Conservation (phyloP, 2,329 filamentous ascomycete genomes). For the Ceratocystis albifundus region DNA sequence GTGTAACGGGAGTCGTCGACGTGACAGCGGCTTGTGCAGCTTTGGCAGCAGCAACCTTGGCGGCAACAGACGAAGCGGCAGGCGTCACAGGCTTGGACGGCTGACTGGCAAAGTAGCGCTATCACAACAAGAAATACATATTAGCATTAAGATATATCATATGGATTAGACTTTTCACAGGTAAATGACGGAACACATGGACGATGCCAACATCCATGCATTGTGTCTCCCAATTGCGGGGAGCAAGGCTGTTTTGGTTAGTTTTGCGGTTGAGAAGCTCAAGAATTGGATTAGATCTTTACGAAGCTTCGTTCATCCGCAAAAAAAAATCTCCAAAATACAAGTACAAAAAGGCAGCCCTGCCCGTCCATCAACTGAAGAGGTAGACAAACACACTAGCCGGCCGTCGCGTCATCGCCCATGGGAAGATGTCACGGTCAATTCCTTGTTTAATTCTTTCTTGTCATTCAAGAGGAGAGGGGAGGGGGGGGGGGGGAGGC, state of each 20-base stretch:
- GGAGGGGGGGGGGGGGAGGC: neutral
- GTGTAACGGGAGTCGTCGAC: conserved; percentile 24
- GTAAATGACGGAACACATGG: neutral
- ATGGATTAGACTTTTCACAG: neutral
- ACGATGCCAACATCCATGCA: neutral
- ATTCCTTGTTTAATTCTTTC: neutral
- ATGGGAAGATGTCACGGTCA: neutral
- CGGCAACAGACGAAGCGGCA: conserved; percentile 36
- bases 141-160: conserved; percentile 11
- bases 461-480: neutral
- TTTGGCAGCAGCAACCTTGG: conserved; percentile 26
- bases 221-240: neutral
- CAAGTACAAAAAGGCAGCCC: neutral
- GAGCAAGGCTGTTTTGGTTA: neutral
- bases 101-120: conserved; percentile 48
- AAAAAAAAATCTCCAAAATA: neutral
- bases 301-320: neutral
- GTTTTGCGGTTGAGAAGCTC: neutral
- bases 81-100: conserved; percentile 34
- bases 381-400: neutral
- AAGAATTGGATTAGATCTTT: neutral
- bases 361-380: neutral
- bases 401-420: neutral
- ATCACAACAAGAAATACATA: conserved; percentile 7
- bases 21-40: conserved; percentile 28